A percentile compares a stretch with the other conserved stretches of the same genome.
Evolutionary conservation across 139 green algal species (phyloP).

Genomic region (Chlamydomonas applanata): DNA sequence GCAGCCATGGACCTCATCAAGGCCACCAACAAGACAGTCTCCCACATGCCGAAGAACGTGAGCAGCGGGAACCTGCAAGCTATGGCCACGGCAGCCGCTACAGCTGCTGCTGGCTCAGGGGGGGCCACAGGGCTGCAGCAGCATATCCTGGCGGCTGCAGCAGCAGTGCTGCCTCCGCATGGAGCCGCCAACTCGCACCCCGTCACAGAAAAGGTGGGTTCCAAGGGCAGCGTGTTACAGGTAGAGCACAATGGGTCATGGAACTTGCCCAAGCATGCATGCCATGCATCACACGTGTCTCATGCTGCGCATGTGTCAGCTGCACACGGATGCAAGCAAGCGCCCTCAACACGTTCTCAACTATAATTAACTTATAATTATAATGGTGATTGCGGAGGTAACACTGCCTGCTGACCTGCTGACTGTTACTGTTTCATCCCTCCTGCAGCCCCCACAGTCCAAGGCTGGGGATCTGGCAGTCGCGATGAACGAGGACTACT

Average conservation of each 20-base stretch:
- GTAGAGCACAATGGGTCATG: too few relatives aligned
- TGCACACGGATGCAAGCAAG: too few relatives aligned
- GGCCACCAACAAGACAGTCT: neutral
- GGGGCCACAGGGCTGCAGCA: neutral
- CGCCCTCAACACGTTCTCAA: neutral
- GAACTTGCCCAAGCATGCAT: too few relatives aligned
- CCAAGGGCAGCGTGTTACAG: too few relatives aligned
- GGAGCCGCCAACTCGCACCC: too few relatives aligned
- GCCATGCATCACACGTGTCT: neutral
- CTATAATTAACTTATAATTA: neutral
- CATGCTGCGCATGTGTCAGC: neutral
- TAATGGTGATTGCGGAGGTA: neutral
- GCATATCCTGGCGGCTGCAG: too few relatives aligned
- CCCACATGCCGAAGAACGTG: constrained; percentile 19
- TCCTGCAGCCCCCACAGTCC: neutral
- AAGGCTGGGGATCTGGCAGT: constrained; percentile 33
- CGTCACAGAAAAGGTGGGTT: too few relatives aligned
- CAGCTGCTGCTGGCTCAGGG: neutral
- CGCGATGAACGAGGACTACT: constrained; percentile 51
- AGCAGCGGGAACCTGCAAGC: constrained; percentile 13
- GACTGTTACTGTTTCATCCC: neutral
- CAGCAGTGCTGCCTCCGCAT: too few relatives aligned
- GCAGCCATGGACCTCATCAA: neutral
- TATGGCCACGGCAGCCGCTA: neutral
- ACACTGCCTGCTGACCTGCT: neutral